These are phyloP conservation scores for Euptelea pleiosperma DNA, from an alignment of 164 flowering plant species.

Conservation along the genomic window DNA sequence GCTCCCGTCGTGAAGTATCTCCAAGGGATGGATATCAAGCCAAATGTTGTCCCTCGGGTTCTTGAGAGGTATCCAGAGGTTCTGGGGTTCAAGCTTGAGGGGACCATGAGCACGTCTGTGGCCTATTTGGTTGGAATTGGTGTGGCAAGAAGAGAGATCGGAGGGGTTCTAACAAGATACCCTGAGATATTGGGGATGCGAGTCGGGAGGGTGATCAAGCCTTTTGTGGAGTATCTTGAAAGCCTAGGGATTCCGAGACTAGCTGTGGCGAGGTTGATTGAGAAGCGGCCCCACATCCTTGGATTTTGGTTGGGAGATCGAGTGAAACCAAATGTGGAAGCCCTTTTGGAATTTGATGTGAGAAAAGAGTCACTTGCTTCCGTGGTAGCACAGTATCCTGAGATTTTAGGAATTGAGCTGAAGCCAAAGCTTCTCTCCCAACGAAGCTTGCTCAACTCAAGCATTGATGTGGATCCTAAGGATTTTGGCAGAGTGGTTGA, in stretches of 20 bases:
- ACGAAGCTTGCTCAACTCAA: conserved; percentile 43
- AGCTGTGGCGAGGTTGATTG: conserved; percentile 85
- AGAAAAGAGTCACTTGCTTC: conserved; percentile 51
- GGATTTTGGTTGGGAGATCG: conserved; percentile 71
- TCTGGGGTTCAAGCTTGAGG: conserved; percentile 91
- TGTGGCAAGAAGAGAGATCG: conserved; percentile 86
- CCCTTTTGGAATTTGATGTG: conserved; percentile 55
- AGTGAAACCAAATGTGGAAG: conserved; percentile 68
- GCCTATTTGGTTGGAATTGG: conserved; percentile 96
- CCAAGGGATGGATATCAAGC: conserved; percentile 86
- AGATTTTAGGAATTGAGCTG: conserved; percentile 77
- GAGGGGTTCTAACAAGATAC: conserved; percentile 61
- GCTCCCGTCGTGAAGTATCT: conserved; percentile 89
- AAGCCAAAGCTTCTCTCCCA: conserved; percentile 57
- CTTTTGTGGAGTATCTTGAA: conserved; percentile 83
- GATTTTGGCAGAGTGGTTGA: conserved; percentile 70
- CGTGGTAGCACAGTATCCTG: conserved; percentile 81
- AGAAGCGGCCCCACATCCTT: conserved; percentile 76
- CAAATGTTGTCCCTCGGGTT: conserved; percentile 69
- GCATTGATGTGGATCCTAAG: conserved; percentile 39
- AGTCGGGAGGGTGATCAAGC: conserved; percentile 86
- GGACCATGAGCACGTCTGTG: conserved; percentile 98
- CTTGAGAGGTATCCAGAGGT: conserved; percentile 89
- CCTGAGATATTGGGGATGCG: conserved; percentile 94
- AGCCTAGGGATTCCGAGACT: conserved; percentile 67